Evolutionary conservation across 306 rosid species (phyloP).

Genomic region (Fragaria nilgerrensis): DNA sequence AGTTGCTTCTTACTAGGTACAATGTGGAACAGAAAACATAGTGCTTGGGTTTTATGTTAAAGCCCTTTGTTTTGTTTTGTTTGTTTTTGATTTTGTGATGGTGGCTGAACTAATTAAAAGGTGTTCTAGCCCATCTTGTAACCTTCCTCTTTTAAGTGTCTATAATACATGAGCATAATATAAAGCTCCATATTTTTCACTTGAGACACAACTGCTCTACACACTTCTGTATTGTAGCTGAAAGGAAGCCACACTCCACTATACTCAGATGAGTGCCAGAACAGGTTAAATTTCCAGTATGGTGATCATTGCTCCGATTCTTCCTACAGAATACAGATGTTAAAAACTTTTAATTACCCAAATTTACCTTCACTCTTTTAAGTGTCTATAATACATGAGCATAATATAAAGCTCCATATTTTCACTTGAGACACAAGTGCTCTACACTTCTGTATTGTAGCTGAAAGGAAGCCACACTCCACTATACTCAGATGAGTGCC

Average conservation of each 20-base stretch:
- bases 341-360: not conserved
- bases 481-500: not conserved
- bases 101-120: slow-evolving; percentile 23
- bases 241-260: not conserved
- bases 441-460: not conserved
- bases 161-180: slow-evolving; percentile 22
- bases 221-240: not conserved
- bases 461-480: not conserved
- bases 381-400: slow-evolving; percentile 27
- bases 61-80: slow-evolving; percentile 11
- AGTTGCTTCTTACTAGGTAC: slow-evolving; percentile 51
- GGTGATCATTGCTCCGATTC: not conserved
- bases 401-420: slow-evolving; percentile 12
- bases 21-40: slow-evolving; percentile 7
- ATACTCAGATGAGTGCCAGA: not conserved
- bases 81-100: slow-evolving; percentile 10
- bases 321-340: not conserved
- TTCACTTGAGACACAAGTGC: not conserved
- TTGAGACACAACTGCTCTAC: not conserved
- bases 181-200: not conserved
- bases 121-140: slow-evolving; percentile 30
- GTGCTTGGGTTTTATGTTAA: not conserved
- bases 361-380: slow-evolving; percentile 9
- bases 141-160: slow-evolving; percentile 31
- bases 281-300: not conserved